Conservation (phyloP, 2,329 filamentous ascomycete species). For the Tolypocladium pustulatum region DNA sequence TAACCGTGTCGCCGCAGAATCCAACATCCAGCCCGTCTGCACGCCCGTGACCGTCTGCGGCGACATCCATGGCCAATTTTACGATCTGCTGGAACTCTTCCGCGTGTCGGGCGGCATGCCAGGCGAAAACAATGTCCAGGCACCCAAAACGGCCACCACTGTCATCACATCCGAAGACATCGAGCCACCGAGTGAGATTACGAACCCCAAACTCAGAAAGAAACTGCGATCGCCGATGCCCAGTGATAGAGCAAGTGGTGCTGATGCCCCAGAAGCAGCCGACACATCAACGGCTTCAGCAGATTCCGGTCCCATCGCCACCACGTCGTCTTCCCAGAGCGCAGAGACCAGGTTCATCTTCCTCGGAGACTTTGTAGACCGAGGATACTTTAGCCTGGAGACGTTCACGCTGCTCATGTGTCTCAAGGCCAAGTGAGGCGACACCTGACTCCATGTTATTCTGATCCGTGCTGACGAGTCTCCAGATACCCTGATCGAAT, state of each 20-base stretch:
- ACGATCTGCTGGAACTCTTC: slow-evolving; percentile 94
- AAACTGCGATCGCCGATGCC: slow-evolving; percentile 52
- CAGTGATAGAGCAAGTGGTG: slow-evolving; percentile 36
- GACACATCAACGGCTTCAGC: slow-evolving; percentile 15
- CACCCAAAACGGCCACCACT: slow-evolving; percentile 56
- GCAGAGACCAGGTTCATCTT: slow-evolving; percentile 49
- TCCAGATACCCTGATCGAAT: slow-evolving; percentile 85
- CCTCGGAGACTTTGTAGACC: slow-evolving; percentile 88
- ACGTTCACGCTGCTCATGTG: slow-evolving; percentile 97
- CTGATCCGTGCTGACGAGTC: slow-evolving; percentile 9
- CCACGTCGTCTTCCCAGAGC: slow-evolving; percentile 29
- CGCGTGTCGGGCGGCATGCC: slow-evolving; percentile 95
- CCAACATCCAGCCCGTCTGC: slow-evolving; percentile 95
- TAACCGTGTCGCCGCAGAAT: slow-evolving; percentile 47
- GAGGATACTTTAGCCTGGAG: slow-evolving; percentile 94
- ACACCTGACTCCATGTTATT: not conserved
- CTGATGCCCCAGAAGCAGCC: slow-evolving; percentile 37
- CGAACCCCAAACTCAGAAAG: slow-evolving; percentile 74
- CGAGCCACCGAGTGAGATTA: slow-evolving; percentile 82
- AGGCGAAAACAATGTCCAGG: slow-evolving; percentile 62
- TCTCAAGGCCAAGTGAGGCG: slow-evolving; percentile 59
- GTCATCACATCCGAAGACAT: slow-evolving; percentile 86
- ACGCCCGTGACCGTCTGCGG: slow-evolving; percentile 96
- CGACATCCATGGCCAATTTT: slow-evolving; percentile 98
- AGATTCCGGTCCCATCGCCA: slow-evolving; percentile 20